Base-by-base conservation (phyloP, 371 early-diverging fungal species). In the Mucor irregularis region DNA sequence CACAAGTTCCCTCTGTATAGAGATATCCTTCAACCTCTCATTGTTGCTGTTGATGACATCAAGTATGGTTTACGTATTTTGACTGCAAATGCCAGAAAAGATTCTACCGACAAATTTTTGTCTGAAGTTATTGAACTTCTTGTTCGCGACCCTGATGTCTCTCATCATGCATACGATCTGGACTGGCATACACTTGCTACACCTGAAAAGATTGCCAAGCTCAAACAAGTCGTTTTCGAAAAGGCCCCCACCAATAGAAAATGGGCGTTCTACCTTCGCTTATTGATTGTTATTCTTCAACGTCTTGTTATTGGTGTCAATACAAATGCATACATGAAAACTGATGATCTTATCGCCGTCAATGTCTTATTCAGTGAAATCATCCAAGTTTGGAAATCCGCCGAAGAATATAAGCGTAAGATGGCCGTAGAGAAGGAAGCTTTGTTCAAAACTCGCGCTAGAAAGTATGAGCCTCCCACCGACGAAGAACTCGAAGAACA, bases 11-110 rank as follows among this genome's bases (percentile, higher is more conserved):
- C 82, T 5, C 51, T 80, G 49, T 93, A 90, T 65, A 71, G 81
- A 17, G 95, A 95, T 69, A 79, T 95, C 16, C 67, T 90, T 0
- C 90, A 89, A 35, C 95, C 95, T 5, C 54, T 90, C 21, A 65
- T 81, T 28, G 71, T 87, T 5, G 85, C 87, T 6, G 71, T 93
- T 0, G 84, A 87, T 55, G 87, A 90, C 55, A 61, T 94, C 67
- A 89, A 90, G 64, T 88, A 85, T 65, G 95, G 93, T 52, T 46
- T 94, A 14, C 80, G 90, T 10, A 62, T 89, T 35, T 56, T 86
- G 45, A 68, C 81, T 3, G 66, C 72, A 10, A 59, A 66, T 5
- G 53, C 47, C 21, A 66, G 69, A 13, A 52, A 56, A 21, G 62
- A 62, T 42, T 46, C 64, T n/a, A 61, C 62, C 0, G 69, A 73